Evolutionary conservation across 163 green algal species (phyloP), one percentile per base, ranked within the genome.

Genomic region (Chlorella variabilis): DNA sequence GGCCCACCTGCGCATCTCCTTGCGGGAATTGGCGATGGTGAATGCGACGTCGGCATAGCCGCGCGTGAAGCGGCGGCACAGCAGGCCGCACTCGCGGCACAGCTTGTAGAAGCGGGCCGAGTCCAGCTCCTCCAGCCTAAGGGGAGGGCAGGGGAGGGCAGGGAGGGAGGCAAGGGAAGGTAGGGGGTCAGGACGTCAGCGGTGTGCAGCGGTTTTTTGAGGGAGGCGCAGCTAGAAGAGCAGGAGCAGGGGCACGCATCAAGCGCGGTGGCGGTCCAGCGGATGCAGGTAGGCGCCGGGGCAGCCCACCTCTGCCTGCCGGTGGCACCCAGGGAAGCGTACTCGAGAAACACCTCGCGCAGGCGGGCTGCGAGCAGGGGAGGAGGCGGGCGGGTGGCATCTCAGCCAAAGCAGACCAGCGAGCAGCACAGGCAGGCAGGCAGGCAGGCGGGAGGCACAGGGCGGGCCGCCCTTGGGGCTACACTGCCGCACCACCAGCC

Each of bases 1-100:
- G n/a, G n/a, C 68, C 49, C 71, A 79, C 71, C 33, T 68, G 71
- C 54, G 71, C 36, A 41, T 27, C 25, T 79, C 71, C 71, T 79
- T 79, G 71, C 54, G 54, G 13, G 18, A 23, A 36, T 69, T 69
- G 34, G 71, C 71, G 8, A 45, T 7, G 36, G 71, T 69, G 54
- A 79, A 79, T 3, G 54, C 54, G 7, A 79, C 71, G 36, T 79
- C 71, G 3, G 71, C 71, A 59, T 79, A 45, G 48, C 71, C 71
- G 51, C 31, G 13, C 18, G 25, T 56, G 54, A 79, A 79, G 54
- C 71, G 71, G 23, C 71, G 71, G 71, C 27, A 54, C 54, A 79
- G 51, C 54, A 79, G 54, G 71, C 54, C 71, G 49, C 71, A 54
- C 49, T 78, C 71, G n/a, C 51, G 23, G 71, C 33, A 41, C 49